A percentile compares a stretch with the other conserved stretches of the same genome.
Conservation (phyloP, 1,139 yeast species). For the Casaregolazyma lundiana region DNA sequence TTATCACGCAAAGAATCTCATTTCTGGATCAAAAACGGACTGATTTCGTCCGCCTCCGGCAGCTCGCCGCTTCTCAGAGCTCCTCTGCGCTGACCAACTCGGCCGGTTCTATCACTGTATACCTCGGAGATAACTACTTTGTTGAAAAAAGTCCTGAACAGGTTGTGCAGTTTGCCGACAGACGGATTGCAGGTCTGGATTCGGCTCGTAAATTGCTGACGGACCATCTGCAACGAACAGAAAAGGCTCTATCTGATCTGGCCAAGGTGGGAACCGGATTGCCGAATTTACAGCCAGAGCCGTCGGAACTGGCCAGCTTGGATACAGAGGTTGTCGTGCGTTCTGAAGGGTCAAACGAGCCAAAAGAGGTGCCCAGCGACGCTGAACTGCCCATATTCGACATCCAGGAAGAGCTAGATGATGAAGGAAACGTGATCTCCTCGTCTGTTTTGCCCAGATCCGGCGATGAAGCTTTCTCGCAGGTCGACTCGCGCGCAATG, state of each 20-base stretch:
- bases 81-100: slow-evolving; percentile 10
- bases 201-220: slow-evolving; percentile 40
- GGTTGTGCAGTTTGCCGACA: slow-evolving; percentile 44
- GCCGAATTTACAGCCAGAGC: neutral
- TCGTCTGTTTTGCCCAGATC: slow-evolving; percentile 28
- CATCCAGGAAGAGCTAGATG: slow-evolving; percentile 80
- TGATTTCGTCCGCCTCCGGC: slow-evolving; percentile 15
- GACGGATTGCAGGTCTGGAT: slow-evolving; percentile 38
- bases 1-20: slow-evolving; percentile 6
- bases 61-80: neutral
- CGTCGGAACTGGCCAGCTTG: no score
- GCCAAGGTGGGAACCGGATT: slow-evolving; percentile 14
- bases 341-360: no score
- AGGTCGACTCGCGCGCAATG: slow-evolving; percentile 4
- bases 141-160: slow-evolving; percentile 43
- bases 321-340: no score
- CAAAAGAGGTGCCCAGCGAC: slow-evolving; percentile 21
- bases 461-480: slow-evolving; percentile 10
- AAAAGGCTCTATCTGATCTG: slow-evolving; percentile 37
- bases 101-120: slow-evolving; percentile 37
- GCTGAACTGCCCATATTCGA: slow-evolving; percentile 68
- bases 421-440: slow-evolving; percentile 59
- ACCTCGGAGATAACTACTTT: slow-evolving; percentile 59
- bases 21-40: slow-evolving; percentile 10
- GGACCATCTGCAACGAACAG: slow-evolving; percentile 44